These are phyloP conservation scores for Suillus bovinus DNA, from an alignment of 768 basidiomycete genomes.

Conservation along the genomic window DNA sequence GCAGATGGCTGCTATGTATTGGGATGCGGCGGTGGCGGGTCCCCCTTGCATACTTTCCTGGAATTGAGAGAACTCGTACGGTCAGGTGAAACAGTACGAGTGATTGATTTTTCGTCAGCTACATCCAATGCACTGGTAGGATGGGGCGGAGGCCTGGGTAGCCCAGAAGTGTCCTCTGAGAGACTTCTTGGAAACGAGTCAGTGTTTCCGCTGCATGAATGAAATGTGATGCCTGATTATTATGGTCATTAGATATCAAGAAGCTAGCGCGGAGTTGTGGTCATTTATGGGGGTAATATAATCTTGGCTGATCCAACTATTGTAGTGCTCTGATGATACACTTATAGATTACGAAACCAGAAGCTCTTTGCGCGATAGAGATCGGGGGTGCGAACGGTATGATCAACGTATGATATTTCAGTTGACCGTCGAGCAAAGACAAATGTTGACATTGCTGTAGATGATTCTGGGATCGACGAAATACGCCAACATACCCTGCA, in stretches of 20 bases:
- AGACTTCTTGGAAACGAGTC: slow-evolving; percentile 40
- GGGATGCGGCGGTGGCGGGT: slow-evolving; percentile 65
- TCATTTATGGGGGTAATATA: slow-evolving; percentile 24
- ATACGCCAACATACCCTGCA: slow-evolving; percentile 39
- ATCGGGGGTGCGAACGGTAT: slow-evolving; percentile 50
- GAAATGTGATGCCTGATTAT: not conserved
- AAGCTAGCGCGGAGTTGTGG: slow-evolving; percentile 33
- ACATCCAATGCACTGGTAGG: slow-evolving; percentile 42
- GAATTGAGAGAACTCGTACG: slow-evolving; percentile 54
- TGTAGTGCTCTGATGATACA: slow-evolving; percentile 4
- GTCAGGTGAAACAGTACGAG: slow-evolving; percentile 44
- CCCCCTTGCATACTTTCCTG: slow-evolving; percentile 52
- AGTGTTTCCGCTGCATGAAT: slow-evolving; percentile 7
- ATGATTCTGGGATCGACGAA: slow-evolving; percentile 37
- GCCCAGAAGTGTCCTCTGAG: slow-evolving; percentile 40
- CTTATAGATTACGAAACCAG: slow-evolving; percentile 32
- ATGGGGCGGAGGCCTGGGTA: slow-evolving; percentile 45
- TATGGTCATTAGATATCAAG: slow-evolving; percentile 29
- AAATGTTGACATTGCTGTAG: slow-evolving; percentile 21
- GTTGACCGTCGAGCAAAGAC: not conserved
- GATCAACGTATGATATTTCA: slow-evolving; percentile 34
- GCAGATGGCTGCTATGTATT: slow-evolving; percentile 63
- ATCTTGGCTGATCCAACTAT: not conserved
- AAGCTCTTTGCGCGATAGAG: slow-evolving; percentile 38
- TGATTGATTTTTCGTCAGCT: slow-evolving; percentile 46